Base-by-base conservation (phyloP, 78 protist species). In the Polysphondylium violaceum region DNA sequence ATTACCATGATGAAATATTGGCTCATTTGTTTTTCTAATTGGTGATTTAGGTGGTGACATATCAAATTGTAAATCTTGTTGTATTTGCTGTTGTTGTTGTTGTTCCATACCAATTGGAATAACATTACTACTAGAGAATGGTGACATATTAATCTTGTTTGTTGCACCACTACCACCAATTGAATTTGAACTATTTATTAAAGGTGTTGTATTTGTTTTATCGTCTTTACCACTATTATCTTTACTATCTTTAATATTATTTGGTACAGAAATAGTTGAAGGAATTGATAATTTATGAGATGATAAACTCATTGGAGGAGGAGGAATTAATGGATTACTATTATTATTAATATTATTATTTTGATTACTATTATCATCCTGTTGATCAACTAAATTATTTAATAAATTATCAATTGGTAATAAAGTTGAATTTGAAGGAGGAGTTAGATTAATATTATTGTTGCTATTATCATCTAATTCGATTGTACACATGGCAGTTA, bases 11-110 rank as follows among this genome's bases (percentile, higher is more conserved):
- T 35, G 31, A 71, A 14, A 50, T 47, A 69, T 60, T n/a, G 74
- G 29, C 29, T 83, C 90, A 6, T 61, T 11, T n/a, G 78, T 50
- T 59, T 69, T 67, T 61, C 69, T 83, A 51, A 83, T 55, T 36
- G 90, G 90, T 55, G 90, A 83, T 40, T 74, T 73, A 59, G 90
- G 90, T 31, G 90, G 90, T 27, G 90, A 83, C 90, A 83, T 83
- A 55, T 83, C 90, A 19, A 83, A 83, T 59, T 83, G 90, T 5
- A 83, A 61, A 31, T 67, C 79, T 9, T 33, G 36, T 29, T 5
- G 67, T 1, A n/a, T 14, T 9, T 38, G 40, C 21, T 9, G 5
- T 50, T 31, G 40, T 53, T 76, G 74, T 8, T 41, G 73, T 11
- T 36, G 51, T 11, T 59, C n/a, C n/a, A n/a, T n/a, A n/a, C n/a